A percentile compares a stretch with the other conserved stretches of the same genome.
Conservation (phyloP, 2,329 filamentous ascomycete species). For the Stemphylium vesicarium region DNA sequence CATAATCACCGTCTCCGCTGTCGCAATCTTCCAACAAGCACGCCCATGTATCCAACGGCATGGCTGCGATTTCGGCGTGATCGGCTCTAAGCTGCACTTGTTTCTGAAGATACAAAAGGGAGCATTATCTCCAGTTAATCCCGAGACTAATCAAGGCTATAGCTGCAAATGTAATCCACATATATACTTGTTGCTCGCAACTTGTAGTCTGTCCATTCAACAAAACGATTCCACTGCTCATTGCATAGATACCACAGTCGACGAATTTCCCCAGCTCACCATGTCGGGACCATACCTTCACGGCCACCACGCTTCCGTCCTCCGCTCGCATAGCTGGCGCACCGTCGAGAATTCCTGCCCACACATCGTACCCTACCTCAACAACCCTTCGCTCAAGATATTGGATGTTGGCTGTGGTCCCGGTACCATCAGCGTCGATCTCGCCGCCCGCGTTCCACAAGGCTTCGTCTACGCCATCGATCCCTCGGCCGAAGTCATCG, state of each 20-base stretch:
- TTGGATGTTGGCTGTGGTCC: constrained; percentile 58
- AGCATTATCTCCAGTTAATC: constrained; percentile 4
- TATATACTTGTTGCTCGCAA: background rate
- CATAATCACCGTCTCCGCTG: background rate
- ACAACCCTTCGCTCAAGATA: constrained; percentile 41
- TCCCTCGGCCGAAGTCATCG: constrained; percentile 52
- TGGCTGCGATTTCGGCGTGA: constrained; percentile 2
- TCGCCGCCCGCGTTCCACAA: constrained; percentile 52
- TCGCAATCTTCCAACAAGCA: background rate
- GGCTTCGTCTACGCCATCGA: constrained; percentile 56
- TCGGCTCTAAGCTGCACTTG: background rate
- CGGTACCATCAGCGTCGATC: constrained; percentile 56
- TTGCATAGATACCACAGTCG: background rate
- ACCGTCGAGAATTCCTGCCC: constrained; percentile 55
- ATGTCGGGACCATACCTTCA: constrained; percentile 47
- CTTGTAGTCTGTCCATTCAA: background rate
- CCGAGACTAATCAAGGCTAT: constrained; percentile 2
- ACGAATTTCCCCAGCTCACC: background rate
- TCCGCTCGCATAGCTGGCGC: constrained; percentile 54
- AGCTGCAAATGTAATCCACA: background rate
- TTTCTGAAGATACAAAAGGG: background rate
- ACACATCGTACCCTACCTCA: constrained; percentile 44
- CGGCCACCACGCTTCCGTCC: constrained; percentile 50
- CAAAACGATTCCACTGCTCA: background rate
- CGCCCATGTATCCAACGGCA: background rate